Base-by-base conservation (phyloP, 2,329 filamentous ascomycete genomes). In the Ascomycota sp. region DNA sequence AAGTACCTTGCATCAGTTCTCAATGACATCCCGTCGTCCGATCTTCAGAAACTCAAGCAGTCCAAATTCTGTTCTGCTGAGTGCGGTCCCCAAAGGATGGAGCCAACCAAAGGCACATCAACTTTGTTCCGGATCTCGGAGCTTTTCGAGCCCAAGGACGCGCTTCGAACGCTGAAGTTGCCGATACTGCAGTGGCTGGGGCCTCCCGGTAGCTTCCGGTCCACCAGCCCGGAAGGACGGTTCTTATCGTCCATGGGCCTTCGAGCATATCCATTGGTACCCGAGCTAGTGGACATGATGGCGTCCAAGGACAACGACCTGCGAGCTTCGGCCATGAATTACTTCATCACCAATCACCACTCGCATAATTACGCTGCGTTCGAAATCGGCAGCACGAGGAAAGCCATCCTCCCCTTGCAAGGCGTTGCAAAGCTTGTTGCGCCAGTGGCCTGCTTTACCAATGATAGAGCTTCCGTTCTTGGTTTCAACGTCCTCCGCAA, bases 1-100 rank as follows among this genome's bases (percentile, higher is more conserved):
- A 86, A 83, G 42, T 98, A 98, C 42, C 66, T 98, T 26, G 71
- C 86, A 8, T 92, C 85, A 7, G 89, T 98, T 20, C 72, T 70
- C 35, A 69, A 79, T 30, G 89, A 98, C 40, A 94, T 98, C 35
- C 89, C 89, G 0, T 51, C 56, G 8, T 74, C 75, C 29, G 89
- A 98, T 47, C 65, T 94, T 32, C 72, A 69, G 38, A 79, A 76
- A 43, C 62, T 98, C 17, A 75, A 67, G 32, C 66, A 74, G 29
- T 82, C 82, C 0, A 71, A 70, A 8, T 81, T 95, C 26, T 86
- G 85, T 43, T 81, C 82, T 8, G 78, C 78, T 3, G 82, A 91
- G 47, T 60, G 60, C 28, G 67, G 67, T 1, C 59, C 66, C 0
- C 48, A 51, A 33, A 65, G 64, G 26, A 48, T 66, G 38, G 69